Evolutionary conservation across 441 rosid genomes (phyloP), one percentile per base, ranked within the genome.

Genomic region (Gossypium davidsonii): DNA sequence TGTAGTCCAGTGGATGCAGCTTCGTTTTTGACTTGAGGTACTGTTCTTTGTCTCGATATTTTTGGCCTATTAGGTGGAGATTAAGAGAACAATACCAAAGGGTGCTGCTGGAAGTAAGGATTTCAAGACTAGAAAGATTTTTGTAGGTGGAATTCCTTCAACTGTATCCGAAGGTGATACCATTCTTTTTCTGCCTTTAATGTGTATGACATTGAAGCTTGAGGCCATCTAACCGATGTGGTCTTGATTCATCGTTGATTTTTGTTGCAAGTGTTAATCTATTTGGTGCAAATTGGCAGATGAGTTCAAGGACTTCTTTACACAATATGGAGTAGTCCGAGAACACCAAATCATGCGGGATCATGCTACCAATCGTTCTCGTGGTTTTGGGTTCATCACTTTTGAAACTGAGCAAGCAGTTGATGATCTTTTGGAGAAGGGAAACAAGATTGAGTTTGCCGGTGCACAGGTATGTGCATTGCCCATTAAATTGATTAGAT

Each of bases 21-120:
- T 52, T 52, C 0, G 10, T 17, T 52, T 52, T 52, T 52, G 1
- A 52, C 57, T 52, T 52, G 57, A 52, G 18, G 21, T 52, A 17
- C 57, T 52, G 57, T 6, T 52, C 57, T 42, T 66, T 73, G 20
- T 62, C 3, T 48, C 74, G 68, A 37, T 34, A 1, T 28, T 17
- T 59, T 65, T 72, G 73, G 66, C 12, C 46, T 23, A 74, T 37
- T 56, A 93, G 98, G 98, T 94, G 65, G 98, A 94, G 81, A 94
- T 94, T 74, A 94, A 90, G 81, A 79, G 93, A 75, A 92, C 97
- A 0, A 94, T 94, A 72, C 97, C 98, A 0, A 89, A 89, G 78
- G 98, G 97, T 52, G 84, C 94, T 10, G 72, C 73, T 57, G 90
- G 89, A 44, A 85, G 96, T 34, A 90, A 79, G 15, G 91, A 84